These are phyloP conservation scores for Symbiodinium pilosum DNA, from an alignment of 73 alveolate species.

Conservation along the genomic window DNA sequence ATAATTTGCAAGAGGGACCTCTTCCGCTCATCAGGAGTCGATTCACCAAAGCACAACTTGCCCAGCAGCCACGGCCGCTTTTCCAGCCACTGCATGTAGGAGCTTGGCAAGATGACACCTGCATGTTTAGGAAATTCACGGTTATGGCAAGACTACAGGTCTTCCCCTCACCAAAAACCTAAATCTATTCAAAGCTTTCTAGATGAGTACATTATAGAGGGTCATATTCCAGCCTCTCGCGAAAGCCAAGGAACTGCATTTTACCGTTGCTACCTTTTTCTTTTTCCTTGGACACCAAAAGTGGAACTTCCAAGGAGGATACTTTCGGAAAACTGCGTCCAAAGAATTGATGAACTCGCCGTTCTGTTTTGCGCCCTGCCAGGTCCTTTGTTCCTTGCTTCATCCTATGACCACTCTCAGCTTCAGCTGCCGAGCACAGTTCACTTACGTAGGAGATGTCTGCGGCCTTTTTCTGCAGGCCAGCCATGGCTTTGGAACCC, in stretches of 20 bases:
- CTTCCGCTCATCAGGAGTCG: background rate
- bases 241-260: no score
- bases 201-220: no score
- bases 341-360: background rate
- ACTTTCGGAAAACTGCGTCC: background rate
- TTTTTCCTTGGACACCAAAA: background rate
- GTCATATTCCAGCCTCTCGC: no score
- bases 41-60: background rate
- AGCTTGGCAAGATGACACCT: background rate
- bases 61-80: background rate
- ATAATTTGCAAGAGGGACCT: no score
- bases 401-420: background rate
- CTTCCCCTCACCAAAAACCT: no score
- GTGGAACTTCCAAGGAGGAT: background rate
- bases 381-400: background rate
- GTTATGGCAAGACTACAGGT: no score
- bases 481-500: no score
- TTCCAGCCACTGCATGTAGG: background rate
- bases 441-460: background rate
- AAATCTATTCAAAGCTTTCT: no score
- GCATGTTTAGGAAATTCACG: no score
- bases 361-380: background rate
- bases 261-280: background rate
- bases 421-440: background rate
- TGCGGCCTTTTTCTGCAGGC: background rate